phyloP scores from a whole-genome alignment of 1,284 basidiomycete genomes.

The Meira miltonrushii region DNA sequence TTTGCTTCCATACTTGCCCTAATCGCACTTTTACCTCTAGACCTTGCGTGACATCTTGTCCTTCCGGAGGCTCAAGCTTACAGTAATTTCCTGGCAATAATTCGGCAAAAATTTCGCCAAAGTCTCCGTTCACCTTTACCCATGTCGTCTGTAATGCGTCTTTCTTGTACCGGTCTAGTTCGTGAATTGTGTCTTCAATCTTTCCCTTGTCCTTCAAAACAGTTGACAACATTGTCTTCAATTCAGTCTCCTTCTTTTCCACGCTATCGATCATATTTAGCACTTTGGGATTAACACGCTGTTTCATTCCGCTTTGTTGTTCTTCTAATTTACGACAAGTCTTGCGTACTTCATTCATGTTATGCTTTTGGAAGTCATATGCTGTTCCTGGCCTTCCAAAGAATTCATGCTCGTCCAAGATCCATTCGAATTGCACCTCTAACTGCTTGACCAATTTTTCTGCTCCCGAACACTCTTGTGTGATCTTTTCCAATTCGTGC shows the following conservation, averaged over 20 bases:
- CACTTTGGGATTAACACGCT: slow-evolving; percentile 92
- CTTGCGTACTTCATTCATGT: slow-evolving; percentile 64
- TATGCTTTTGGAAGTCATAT: slow-evolving; percentile 75
- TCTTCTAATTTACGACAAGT: slow-evolving; percentile 73
- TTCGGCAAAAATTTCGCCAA: slow-evolving; percentile 93
- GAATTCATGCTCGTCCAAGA: slow-evolving; percentile 75
- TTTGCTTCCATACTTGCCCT: slow-evolving; percentile 94
- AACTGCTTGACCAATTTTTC: slow-evolving; percentile 55
- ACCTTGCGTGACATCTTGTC: slow-evolving; percentile 85
- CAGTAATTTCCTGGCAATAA: slow-evolving; percentile 94
- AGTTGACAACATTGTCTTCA: slow-evolving; percentile 82
- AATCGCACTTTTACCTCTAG: slow-evolving; percentile 95
- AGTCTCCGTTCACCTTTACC: slow-evolving; percentile 90
- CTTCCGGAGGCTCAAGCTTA: slow-evolving; percentile 87
- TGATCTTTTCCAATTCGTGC: slow-evolving; percentile 58
- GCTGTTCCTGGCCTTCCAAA: slow-evolving; percentile 77
- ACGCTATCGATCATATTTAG: slow-evolving; percentile 96
- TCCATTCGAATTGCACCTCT: slow-evolving; percentile 84
- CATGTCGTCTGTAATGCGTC: slow-evolving; percentile 91
- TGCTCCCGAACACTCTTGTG: slow-evolving; percentile 55
- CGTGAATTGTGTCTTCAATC: slow-evolving; percentile 88
- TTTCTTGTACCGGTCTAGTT: slow-evolving; percentile 88
- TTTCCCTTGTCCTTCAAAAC: slow-evolving; percentile 92
- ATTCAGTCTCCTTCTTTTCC: slow-evolving; percentile 82
- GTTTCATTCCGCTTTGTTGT: slow-evolving; percentile 79